Percentiles rank a stretch among this genome's conserved stretches.
Conservation (phyloP, 2,329 filamentous ascomycete genomes). For the Colletotrichum orchidophilum region DNA sequence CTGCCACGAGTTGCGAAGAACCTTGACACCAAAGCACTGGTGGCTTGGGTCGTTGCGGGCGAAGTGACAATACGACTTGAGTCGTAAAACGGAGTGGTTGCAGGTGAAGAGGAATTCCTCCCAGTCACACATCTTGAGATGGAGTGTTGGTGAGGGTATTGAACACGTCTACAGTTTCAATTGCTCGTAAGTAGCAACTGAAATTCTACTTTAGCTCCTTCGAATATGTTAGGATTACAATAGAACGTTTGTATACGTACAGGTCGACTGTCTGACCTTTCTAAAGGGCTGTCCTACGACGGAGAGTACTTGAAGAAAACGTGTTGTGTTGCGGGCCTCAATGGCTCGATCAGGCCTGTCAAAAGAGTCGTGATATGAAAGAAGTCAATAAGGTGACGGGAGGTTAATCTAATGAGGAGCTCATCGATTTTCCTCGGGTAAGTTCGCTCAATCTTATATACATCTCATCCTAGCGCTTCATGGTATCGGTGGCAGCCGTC, state of each 20-base stretch:
- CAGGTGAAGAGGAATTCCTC: slow-evolving; percentile 76
- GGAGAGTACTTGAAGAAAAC: not conserved
- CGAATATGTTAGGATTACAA: not conserved
- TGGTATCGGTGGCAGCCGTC: not conserved
- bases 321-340: not conserved
- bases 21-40: slow-evolving; percentile 74
- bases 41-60: slow-evolving; percentile 78
- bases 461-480: too few relatives aligned
- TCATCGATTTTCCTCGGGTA: not conserved
- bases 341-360: not conserved
- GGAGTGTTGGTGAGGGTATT: not conserved
- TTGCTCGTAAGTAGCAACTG: not conserved
- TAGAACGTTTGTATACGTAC: not conserved
- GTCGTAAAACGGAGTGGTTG: slow-evolving; percentile 65
- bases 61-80: slow-evolving; percentile 78
- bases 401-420: not conserved
- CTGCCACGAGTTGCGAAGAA: slow-evolving; percentile 67
- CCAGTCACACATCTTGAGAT: slow-evolving; percentile 71
- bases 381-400: not conserved
- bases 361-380: not conserved
- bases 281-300: not conserved
- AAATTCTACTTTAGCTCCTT: not conserved
- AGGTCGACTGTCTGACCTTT: not conserved
- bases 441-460: slow-evolving; percentile 6
- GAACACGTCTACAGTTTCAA: too few relatives aligned